A percentile compares a stretch with the other conserved stretches of the same genome.
phyloP scores from a whole-genome alignment of 495 filamentous ascomycete genomes.

The Aspergillus campestris region DNA sequence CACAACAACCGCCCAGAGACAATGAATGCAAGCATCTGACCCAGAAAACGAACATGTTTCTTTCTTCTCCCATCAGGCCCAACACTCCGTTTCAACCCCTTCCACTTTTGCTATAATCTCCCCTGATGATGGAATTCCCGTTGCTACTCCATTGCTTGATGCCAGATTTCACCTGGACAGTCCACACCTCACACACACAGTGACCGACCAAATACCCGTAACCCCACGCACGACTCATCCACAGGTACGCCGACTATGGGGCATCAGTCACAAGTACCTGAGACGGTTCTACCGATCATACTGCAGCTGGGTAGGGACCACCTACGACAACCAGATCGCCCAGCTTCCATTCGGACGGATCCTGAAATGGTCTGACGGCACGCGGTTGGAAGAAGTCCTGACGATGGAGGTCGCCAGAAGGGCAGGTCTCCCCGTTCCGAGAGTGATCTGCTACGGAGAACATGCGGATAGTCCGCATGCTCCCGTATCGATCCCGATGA shows the following conservation, averaged over 20 bases:
- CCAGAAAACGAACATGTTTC: too few relatives aligned
- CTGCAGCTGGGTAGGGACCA: constrained; percentile 14
- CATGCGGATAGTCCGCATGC: constrained; percentile 23
- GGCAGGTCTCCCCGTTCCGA: constrained; percentile 32
- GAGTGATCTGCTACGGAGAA: constrained; percentile 31
- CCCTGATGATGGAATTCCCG: too few relatives aligned
- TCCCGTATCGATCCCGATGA: constrained; percentile 29
- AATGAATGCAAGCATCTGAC: too few relatives aligned
- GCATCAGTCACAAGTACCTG: constrained; percentile 15
- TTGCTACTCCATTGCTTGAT: too few relatives aligned
- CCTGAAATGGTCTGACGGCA: constrained; percentile 36
- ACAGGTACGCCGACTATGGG: constrained; percentile 8
- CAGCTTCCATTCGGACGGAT: constrained; percentile 28
- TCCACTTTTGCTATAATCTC: too few relatives aligned
- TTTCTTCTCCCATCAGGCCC: too few relatives aligned
- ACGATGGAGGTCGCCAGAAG: constrained; percentile 29
- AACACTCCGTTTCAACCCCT: too few relatives aligned
- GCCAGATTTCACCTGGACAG: too few relatives aligned
- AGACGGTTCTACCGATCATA: constrained; percentile 21
- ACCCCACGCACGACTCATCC: neutral
- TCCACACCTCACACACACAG: too few relatives aligned
- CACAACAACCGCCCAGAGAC: too few relatives aligned
- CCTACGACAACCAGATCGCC: constrained; percentile 13
- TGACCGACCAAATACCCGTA: neutral
- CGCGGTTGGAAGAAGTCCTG: constrained; percentile 29